Percentiles rank a stretch among this genome's conserved stretches.
Evolutionary conservation across 345 rosid genomes (phyloP).

Genomic region (Eucalyptus polybractea): DNA sequence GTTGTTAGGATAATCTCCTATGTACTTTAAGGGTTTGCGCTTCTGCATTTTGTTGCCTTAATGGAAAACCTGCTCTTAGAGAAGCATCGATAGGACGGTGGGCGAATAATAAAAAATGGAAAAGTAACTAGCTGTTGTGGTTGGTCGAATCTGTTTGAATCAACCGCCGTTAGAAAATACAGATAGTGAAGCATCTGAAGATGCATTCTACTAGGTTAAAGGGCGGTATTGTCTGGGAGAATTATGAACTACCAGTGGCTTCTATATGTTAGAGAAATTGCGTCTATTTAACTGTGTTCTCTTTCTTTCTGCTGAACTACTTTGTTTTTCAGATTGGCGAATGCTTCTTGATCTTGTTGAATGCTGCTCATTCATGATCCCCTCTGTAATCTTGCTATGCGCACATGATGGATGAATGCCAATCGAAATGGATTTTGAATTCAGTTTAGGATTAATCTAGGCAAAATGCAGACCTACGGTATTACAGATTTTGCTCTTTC

Average conservation of each 20-base stretch:
- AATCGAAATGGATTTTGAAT: not conserved
- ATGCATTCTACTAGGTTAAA: not conserved
- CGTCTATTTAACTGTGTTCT: not conserved
- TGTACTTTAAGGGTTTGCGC: not conserved
- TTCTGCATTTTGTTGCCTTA: not conserved
- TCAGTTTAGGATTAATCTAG: not conserved
- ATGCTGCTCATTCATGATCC: not conserved
- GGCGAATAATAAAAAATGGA: not conserved
- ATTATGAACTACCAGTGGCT: not conserved
- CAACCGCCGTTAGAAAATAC: not conserved
- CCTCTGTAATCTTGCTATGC: not conserved
- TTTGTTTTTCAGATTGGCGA: not conserved
- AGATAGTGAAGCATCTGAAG: not conserved
- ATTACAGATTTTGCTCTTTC: not conserved
- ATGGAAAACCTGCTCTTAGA: not conserved
- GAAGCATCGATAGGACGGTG: not conserved
- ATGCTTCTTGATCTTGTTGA: not conserved
- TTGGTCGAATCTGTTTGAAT: not conserved
- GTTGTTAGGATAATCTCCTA: not conserved
- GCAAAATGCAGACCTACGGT: not conserved
- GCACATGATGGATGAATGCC: not conserved
- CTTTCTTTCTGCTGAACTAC: not conserved
- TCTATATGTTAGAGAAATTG: not conserved
- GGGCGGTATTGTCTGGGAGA: not conserved
- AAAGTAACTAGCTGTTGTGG: not conserved